A percentile compares a stretch with the other conserved stretches of the same genome.
phyloP scores from a whole-genome alignment of 257 asterid genomes.

The Solanum tarijense region DNA sequence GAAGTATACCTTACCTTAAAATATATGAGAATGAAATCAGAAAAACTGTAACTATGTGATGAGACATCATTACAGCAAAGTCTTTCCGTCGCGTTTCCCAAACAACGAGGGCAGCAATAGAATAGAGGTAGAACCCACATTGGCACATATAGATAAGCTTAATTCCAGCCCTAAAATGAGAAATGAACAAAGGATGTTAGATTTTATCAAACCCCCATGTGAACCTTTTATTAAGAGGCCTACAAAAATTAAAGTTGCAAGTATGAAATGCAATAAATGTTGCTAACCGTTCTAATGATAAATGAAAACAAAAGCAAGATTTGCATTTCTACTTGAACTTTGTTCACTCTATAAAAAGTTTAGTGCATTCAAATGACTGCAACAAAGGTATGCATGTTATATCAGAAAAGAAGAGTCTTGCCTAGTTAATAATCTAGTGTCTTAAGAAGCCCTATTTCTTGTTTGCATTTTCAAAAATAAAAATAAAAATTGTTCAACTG shows the following conservation, averaged over 20 bases:
- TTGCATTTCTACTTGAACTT: background rate
- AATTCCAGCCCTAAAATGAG: constrained; percentile 42
- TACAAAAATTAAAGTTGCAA: background rate
- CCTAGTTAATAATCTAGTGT: background rate
- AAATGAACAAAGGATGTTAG: background rate
- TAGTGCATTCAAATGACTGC: background rate
- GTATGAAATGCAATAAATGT: background rate
- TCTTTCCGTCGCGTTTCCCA: constrained; percentile 97
- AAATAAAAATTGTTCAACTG: background rate
- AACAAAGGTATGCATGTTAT: background rate
- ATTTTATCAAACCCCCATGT: background rate
- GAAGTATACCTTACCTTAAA: constrained; percentile 40
- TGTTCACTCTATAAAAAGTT: background rate
- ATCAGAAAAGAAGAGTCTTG: background rate
- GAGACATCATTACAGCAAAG: constrained; percentile 88
- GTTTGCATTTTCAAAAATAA: background rate
- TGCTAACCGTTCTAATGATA: background rate
- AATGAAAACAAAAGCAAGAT: background rate
- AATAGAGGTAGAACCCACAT: constrained; percentile 81
- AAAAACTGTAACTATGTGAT: constrained; percentile 73
- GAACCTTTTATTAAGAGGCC: background rate
- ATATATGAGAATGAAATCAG: constrained; percentile 63
- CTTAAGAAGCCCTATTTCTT: background rate
- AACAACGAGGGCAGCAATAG: constrained; percentile 71
- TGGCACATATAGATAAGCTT: constrained; percentile 79